These are phyloP conservation scores for Aurifilum marmelostoma DNA, from an alignment of 2,329 filamentous ascomycete species.

Conservation along the genomic window DNA sequence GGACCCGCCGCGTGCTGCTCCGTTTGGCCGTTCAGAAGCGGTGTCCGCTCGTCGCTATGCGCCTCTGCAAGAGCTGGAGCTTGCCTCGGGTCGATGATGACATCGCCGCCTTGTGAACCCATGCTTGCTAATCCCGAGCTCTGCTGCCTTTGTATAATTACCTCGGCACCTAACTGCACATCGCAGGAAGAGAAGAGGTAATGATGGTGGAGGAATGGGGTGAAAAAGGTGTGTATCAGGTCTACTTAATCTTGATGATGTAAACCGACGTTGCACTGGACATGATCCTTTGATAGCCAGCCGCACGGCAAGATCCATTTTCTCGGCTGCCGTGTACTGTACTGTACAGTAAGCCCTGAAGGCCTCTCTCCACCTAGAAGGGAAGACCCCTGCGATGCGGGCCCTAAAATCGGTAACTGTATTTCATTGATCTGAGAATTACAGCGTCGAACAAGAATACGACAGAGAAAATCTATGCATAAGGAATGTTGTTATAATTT, in stretches of 20 bases:
- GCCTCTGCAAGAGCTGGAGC: conserved; percentile 17
- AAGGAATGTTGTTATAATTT: no score
- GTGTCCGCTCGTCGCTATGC: conserved; percentile 26
- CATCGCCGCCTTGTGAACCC: conserved; percentile 10
- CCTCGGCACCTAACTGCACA: background rate
- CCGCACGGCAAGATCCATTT: background rate
- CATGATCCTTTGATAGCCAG: background rate
- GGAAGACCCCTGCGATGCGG: background rate
- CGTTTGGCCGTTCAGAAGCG: conserved; percentile 27
- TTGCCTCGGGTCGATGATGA: conserved; percentile 25
- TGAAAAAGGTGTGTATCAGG: background rate
- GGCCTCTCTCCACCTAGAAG: background rate
- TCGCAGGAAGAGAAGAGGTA: background rate
- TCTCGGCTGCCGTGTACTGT: no score
- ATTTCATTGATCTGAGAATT: no score
- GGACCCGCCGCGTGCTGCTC: background rate
- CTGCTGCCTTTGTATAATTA: background rate
- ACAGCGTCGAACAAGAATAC: background rate
- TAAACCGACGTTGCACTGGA: no score
- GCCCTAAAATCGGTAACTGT: background rate
- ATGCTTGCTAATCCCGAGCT: conserved; percentile 1
- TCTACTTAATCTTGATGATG: no score
- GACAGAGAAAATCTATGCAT: no score
- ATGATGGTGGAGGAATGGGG: background rate
- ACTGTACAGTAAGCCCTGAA: no score